These are phyloP conservation scores for Porcisia deanei DNA, from an alignment of 208 protist genomes.

Conservation along the genomic window DNA sequence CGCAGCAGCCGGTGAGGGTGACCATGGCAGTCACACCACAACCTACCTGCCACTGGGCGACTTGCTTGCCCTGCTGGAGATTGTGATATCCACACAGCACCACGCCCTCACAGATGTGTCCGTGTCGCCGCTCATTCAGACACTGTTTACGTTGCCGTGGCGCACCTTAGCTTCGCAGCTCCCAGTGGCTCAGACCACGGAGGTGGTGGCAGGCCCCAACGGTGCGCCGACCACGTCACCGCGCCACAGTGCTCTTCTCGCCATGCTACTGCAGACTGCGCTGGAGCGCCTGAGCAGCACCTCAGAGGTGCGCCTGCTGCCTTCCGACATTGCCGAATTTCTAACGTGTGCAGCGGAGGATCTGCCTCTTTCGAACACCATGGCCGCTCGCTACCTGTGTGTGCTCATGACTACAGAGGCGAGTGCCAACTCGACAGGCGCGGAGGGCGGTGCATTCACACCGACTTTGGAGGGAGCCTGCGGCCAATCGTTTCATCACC, in stretches of 20 bases:
- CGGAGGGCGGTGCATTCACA: not conserved
- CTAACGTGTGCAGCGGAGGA: constrained; percentile 58
- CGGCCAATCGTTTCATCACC: constrained; percentile 27
- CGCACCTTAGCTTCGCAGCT: constrained; percentile 35
- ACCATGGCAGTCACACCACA: not conserved
- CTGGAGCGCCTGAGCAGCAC: constrained; percentile 31
- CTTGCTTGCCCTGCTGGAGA: constrained; percentile 60
- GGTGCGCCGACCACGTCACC: constrained; percentile 18
- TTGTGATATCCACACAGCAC: constrained; percentile 69
- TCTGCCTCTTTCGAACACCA: constrained; percentile 55
- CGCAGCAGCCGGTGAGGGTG: not conserved
- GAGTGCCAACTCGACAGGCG: not conserved
- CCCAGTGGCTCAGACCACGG: constrained; percentile 23
- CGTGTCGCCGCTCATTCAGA: constrained; percentile 49
- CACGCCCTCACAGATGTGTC: constrained; percentile 46
- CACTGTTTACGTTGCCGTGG: constrained; percentile 69
- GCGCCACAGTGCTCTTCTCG: constrained; percentile 24
- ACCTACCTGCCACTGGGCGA: constrained; percentile 46
- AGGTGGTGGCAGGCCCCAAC: constrained; percentile 24
- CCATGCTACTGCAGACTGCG: constrained; percentile 31
- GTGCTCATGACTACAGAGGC: constrained; percentile 41
- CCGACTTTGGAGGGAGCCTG: constrained; percentile 12
- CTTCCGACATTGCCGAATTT: constrained; percentile 66
- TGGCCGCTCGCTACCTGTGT: constrained; percentile 49
- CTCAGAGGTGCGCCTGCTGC: constrained; percentile 34